These are phyloP conservation scores for Taxillus chinensis DNA, from an alignment of 164 flowering plant genomes.

Conservation along the genomic window DNA sequence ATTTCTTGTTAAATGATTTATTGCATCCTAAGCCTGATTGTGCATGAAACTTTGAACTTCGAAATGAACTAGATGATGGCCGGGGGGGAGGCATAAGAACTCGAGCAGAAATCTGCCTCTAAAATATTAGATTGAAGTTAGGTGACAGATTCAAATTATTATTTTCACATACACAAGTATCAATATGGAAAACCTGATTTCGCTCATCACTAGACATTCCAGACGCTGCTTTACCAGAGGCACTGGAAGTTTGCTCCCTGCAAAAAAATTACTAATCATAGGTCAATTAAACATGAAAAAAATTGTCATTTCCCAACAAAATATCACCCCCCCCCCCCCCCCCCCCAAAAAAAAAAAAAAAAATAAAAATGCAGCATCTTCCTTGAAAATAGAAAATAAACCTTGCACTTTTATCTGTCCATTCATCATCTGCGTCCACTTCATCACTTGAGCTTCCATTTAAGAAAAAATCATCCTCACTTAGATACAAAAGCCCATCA, in stretches of 20 bases:
- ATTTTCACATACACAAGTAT: neutral
- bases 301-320: neutral
- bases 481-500: conserved; percentile 80
- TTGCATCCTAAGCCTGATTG: conserved; percentile 32
- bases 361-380: neutral
- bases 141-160: neutral
- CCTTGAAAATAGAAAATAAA: conserved; percentile 10
- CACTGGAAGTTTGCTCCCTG: conserved; percentile 93
- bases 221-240: conserved; percentile 85
- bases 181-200: conserved; percentile 54
- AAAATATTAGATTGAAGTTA: conserved; percentile 9
- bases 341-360: neutral
- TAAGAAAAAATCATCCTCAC: conserved; percentile 92
- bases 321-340: no score
- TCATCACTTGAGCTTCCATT: conserved; percentile 92
- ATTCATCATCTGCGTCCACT: conserved; percentile 96
- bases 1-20: conserved; percentile 38
- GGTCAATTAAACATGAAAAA: neutral
- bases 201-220: conserved; percentile 98
- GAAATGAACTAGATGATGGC: conserved; percentile 33
- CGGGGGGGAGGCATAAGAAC: conserved; percentile 88
- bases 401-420: conserved; percentile 91
- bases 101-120: conserved; percentile 68
- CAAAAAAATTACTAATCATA: no score
- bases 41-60: conserved; percentile 17